Evolutionary conservation across 2,329 filamentous ascomycete species (phyloP).

Genomic region (Allantophomopsis lycopodina): DNA sequence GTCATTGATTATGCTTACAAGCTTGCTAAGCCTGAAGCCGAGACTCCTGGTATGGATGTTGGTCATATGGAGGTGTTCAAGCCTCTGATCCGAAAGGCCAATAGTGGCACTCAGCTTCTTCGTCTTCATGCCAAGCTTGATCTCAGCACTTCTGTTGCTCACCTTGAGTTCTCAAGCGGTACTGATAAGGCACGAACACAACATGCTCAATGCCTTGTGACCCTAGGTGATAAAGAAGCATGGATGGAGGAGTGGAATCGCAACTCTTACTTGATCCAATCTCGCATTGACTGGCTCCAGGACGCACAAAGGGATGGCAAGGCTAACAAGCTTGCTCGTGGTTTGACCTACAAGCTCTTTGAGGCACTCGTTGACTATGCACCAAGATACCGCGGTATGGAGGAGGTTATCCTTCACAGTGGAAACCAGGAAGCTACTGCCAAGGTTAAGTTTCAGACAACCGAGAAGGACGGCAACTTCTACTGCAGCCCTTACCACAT

Average conservation of each 20-base stretch:
- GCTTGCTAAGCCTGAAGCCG: constrained; percentile 39
- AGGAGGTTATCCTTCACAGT: constrained; percentile 37
- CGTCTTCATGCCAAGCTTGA: constrained; percentile 15
- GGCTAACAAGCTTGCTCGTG: constrained; percentile 60
- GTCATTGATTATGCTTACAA: constrained; percentile 51
- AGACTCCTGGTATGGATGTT: constrained; percentile 48
- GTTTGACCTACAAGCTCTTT: constrained; percentile 64
- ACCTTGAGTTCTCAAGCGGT: constrained; percentile 43
- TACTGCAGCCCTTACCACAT: constrained; percentile 43
- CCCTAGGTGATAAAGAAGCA: constrained; percentile 42
- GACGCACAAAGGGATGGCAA: constrained; percentile 49
- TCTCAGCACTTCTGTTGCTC: constrained; percentile 18
- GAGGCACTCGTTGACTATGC: constrained; percentile 42
- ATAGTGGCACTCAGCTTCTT: constrained; percentile 18
- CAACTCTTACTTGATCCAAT: constrained; percentile 54
- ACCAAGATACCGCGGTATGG: constrained; percentile 38
- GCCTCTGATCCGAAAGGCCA: constrained; percentile 1
- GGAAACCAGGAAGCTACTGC: constrained; percentile 32
- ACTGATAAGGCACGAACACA: constrained; percentile 43
- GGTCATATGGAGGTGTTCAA: constrained; percentile 38
- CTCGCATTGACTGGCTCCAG: constrained; percentile 41
- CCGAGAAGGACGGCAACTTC: constrained; percentile 31
- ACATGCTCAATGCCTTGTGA: constrained; percentile 48
- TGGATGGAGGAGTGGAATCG: constrained; percentile 56
- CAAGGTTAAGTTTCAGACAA: constrained; percentile 29